Conservation (phyloP, 192 early-diverging fungal genomes). For the Podochytrium sp. region DNA sequence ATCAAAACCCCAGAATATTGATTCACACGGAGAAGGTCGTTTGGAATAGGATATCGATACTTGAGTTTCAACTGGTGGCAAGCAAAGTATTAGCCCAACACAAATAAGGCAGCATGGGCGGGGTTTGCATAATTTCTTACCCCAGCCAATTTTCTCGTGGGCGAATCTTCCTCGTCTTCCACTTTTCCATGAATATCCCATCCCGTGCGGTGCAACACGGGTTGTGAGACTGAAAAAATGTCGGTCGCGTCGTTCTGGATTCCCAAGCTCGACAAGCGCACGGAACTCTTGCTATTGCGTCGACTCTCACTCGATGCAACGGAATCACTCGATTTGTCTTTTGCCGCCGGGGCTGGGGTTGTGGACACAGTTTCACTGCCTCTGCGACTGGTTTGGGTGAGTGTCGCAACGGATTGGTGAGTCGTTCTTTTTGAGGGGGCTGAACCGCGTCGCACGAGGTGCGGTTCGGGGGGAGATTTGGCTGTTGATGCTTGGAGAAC, state of each 20-base stretch:
- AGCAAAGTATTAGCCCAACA: neutral
- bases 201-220: conserved; percentile 22
- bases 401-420: too few species aligned
- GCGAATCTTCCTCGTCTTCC: conserved; percentile 16
- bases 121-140: neutral
- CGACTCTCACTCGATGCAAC: too few species aligned
- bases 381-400: too few species aligned
- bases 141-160: conserved; percentile 16
- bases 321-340: neutral
- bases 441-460: too few species aligned
- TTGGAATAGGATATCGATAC: conserved; percentile 22
- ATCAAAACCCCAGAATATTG: conserved; percentile 11
- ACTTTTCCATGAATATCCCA: conserved; percentile 25
- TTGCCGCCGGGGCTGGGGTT: too few species aligned
- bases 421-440: too few species aligned
- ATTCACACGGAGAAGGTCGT: neutral
- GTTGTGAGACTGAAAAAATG: neutral
- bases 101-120: neutral
- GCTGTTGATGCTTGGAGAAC: too few species aligned
- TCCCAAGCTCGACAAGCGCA: neutral
- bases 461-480: too few species aligned
- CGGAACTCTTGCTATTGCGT: neutral
- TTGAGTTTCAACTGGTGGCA: conserved; percentile 18
- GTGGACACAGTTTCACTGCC: too few species aligned
- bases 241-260: neutral